Evolutionary conservation across 352 stramenopile genomes (phyloP), one percentile per base, ranked within the genome.

Genomic region (Phytophthora pini): DNA sequence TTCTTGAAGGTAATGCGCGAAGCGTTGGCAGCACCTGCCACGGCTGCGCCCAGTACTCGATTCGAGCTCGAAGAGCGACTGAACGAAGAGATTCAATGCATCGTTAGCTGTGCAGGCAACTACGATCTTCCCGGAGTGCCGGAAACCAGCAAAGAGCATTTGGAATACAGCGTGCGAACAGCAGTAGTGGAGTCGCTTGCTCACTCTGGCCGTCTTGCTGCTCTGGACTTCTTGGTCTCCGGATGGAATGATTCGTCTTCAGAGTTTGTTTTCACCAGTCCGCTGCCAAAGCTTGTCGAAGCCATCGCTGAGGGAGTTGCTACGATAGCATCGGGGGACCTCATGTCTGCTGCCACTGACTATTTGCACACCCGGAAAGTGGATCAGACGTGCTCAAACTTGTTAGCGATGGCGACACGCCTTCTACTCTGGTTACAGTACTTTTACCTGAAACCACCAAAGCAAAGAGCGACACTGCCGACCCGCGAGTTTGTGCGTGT

Each of bases 361-460:
- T 70, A 73, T 39, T 68, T 80, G 32, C 66, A 90, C 65, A 88
- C 81, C 0, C 75, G 79, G 8, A 77, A 83, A 45, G 60, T 92
- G 0, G 87, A 94, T 45, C 82, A 94, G 47, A 82, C 77, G 4
- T 89, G 81, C 46, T 78, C 70, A 0, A 73, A 92, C 50, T 71
- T 94, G n/a, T 60, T 94, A 29, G 61, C 63, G 4, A 76, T 76
- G 36, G 81, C 82, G 5, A 79, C 68, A 7, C 70, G 72, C 5
- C 70, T 94, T 4, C 49, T 94, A 10, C 53, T 78, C 45, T 94
- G 84, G 84, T 71, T 93, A 6, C 68, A 79, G 43, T 91, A 89
- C 45, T 86, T 82, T 56, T 88, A 89, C 44, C 50, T 65, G 4
- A 90, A 88, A 51, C 49, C 75, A 34, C 32, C 49, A 4, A 69